Conservation (phyloP, 2,329 filamentous ascomycete genomes). For the Xylariales sp. region DNA sequence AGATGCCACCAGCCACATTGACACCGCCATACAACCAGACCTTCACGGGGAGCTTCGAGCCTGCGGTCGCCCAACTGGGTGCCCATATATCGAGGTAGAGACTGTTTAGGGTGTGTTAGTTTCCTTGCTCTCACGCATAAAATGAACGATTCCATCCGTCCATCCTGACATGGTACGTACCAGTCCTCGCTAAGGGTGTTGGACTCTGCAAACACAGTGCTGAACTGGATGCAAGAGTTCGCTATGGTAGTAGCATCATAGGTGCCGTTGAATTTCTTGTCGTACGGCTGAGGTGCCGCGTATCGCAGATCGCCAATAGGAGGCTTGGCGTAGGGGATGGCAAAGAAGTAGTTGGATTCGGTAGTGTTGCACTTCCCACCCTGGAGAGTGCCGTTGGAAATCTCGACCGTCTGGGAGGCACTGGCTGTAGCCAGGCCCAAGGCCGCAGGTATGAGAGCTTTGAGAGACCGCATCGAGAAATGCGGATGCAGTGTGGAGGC, state of each 20-base stretch:
- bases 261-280: conserved; percentile 3
- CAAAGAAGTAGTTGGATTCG: conserved; percentile 14
- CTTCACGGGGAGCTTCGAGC: conserved; percentile 18
- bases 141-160: too few relatives aligned
- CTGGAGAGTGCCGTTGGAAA: conserved; percentile 9
- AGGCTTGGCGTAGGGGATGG: conserved; percentile 16
- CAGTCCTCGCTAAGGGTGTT: conserved; percentile 13
- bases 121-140: too few relatives aligned
- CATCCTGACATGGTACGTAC: conserved; percentile 10
- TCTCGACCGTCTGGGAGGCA: conserved; percentile 3
- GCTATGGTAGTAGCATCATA: conserved; percentile 12
- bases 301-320: conserved; percentile 14
- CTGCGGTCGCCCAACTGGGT: conserved; percentile 11
- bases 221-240: conserved; percentile 14
- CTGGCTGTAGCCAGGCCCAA: neutral
- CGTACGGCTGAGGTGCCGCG: conserved; percentile 11
- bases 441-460: neutral
- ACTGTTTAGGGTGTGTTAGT: conserved; percentile 5
- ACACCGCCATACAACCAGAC: conserved; percentile 20
- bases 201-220: conserved; percentile 9
- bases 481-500: too few relatives aligned
- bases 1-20: conserved; percentile 17
- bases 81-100: conserved; percentile 16
- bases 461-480: neutral
- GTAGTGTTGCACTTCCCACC: conserved; percentile 12